phyloP scores from a whole-genome alignment of 495 filamentous ascomycete species.

The Aspergillus conjunctus region DNA sequence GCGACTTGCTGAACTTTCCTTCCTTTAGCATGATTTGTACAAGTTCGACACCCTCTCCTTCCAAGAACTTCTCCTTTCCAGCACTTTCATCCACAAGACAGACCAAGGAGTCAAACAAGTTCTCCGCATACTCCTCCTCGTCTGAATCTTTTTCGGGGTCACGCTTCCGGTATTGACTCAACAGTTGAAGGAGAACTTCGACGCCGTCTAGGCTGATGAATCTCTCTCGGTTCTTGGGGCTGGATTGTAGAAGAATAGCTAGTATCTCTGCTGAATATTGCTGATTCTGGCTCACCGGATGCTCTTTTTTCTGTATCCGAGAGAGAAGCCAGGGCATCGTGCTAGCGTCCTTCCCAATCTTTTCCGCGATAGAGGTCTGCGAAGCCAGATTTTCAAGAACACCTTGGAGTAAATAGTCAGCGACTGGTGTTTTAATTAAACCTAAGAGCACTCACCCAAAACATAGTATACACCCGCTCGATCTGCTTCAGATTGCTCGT shows the following conservation, averaged over 20 bases:
- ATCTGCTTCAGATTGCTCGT: slow-evolving; percentile 80
- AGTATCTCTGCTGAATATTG: slow-evolving; percentile 93
- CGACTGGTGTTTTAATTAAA: slow-evolving; percentile 13
- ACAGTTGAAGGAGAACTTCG: slow-evolving; percentile 78
- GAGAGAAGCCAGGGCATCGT: slow-evolving; percentile 76
- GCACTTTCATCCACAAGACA: slow-evolving; percentile 73
- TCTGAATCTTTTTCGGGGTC: slow-evolving; percentile 85
- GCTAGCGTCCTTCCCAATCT: slow-evolving; percentile 65
- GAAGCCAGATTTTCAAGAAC: slow-evolving; percentile 88
- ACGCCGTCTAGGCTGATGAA: slow-evolving; percentile 71
- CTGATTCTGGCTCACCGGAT: slow-evolving; percentile 78
- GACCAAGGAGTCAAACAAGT: slow-evolving; percentile 81
- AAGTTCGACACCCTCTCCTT: slow-evolving; percentile 91
- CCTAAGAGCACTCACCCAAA: slow-evolving; percentile 51
- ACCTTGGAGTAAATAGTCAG: slow-evolving; percentile 31
- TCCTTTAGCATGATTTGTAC: slow-evolving; percentile 85
- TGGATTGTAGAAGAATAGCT: slow-evolving; percentile 80
- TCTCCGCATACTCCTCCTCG: slow-evolving; percentile 94
- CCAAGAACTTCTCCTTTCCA: slow-evolving; percentile 82
- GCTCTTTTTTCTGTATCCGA: slow-evolving; percentile 66
- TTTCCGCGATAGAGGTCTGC: slow-evolving; percentile 63
- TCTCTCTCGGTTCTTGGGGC: slow-evolving; percentile 60
- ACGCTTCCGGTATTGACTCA: slow-evolving; percentile 84
- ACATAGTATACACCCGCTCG: slow-evolving; percentile 84
- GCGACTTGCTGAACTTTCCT: slow-evolving; percentile 75